Conservation (phyloP, 2,329 filamentous ascomycete genomes). For the Alternaria gansuensis region DNA sequence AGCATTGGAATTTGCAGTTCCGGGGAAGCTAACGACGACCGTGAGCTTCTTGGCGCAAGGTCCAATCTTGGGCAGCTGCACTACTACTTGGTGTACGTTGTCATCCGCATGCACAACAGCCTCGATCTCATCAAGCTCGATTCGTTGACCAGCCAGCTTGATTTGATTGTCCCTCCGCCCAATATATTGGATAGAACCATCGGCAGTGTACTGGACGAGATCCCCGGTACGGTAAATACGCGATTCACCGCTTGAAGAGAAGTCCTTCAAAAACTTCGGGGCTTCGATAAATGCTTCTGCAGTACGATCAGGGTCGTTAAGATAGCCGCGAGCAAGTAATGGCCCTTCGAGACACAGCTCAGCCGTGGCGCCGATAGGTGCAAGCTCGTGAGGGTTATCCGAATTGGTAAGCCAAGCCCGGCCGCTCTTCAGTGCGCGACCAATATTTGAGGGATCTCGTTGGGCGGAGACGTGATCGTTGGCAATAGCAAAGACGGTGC, state of each 20-base stretch:
- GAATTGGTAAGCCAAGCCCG: constrained; percentile 43
- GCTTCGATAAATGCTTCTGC: constrained; percentile 39
- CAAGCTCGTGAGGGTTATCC: constrained; percentile 39
- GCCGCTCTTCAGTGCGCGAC: constrained; percentile 34
- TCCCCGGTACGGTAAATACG: constrained; percentile 49
- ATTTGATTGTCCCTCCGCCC: constrained; percentile 49
- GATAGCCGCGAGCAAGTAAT: constrained; percentile 44
- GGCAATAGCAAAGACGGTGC: constrained; percentile 37
- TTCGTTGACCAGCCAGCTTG: constrained; percentile 48
- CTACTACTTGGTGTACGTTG: constrained; percentile 52
- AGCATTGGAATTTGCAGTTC: constrained; percentile 27
- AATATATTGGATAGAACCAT: constrained; percentile 44
- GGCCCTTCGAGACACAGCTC: constrained; percentile 48
- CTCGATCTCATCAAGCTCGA: constrained; percentile 50
- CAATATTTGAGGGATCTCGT: constrained; percentile 39
- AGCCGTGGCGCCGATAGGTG: constrained; percentile 42
- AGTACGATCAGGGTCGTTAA: constrained; percentile 40
- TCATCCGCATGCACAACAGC: constrained; percentile 40
- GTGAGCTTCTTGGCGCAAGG: constrained; percentile 57
- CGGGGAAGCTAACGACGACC: constrained; percentile 54
- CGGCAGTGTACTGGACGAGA: constrained; percentile 41
- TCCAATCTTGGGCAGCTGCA: constrained; percentile 55
- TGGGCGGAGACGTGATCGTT: constrained; percentile 37
- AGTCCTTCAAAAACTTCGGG: constrained; percentile 36
- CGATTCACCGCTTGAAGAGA: constrained; percentile 11